A percentile compares a stretch with the other conserved stretches of the same genome.
Conservation (phyloP, 2,329 filamentous ascomycete genomes). For the Apiospora rasikravindrae region DNA sequence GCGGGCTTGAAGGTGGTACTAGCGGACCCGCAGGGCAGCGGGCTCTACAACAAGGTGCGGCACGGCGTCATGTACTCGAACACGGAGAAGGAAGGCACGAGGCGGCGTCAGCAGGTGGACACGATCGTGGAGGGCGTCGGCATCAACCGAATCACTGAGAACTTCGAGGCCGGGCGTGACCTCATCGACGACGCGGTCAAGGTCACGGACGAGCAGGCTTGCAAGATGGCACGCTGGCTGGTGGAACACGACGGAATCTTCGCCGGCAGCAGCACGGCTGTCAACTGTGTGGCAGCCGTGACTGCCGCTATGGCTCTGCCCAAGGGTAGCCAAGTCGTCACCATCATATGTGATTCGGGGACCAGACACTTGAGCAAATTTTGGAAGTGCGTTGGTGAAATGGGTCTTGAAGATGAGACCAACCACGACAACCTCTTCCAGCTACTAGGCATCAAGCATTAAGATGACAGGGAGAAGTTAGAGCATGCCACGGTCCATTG, state of each 20-base stretch:
- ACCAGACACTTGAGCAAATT: constrained; percentile 84
- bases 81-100: constrained; percentile 89
- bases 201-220: constrained; percentile 87
- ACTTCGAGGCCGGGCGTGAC: constrained; percentile 86
- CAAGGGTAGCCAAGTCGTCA: constrained; percentile 71
- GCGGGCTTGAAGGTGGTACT: constrained; percentile 73
- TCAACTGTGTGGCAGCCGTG: constrained; percentile 88
- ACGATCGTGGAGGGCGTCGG: constrained; percentile 96
- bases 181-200: constrained; percentile 89
- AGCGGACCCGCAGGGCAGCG: constrained; percentile 93
- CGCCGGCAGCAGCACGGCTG: constrained; percentile 91
- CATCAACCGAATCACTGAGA: constrained; percentile 91
- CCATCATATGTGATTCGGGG: constrained; percentile 85
- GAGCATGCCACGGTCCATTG: not conserved
- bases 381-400: constrained; percentile 74
- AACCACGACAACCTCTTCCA: constrained; percentile 53
- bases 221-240: constrained; percentile 93
- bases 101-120: constrained; percentile 89
- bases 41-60: constrained; percentile 87
- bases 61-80: constrained; percentile 95
- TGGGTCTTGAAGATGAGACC: constrained; percentile 67
- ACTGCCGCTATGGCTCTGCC: constrained; percentile 68
- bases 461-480: not conserved
- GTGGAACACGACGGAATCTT: constrained; percentile 97
- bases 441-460: constrained; percentile 51